Percentiles rank a stretch among this genome's conserved stretches.
These are phyloP conservation scores for Hypoxylon perforatum DNA, from an alignment of 495 filamentous ascomycete genomes.

Conservation along the genomic window DNA sequence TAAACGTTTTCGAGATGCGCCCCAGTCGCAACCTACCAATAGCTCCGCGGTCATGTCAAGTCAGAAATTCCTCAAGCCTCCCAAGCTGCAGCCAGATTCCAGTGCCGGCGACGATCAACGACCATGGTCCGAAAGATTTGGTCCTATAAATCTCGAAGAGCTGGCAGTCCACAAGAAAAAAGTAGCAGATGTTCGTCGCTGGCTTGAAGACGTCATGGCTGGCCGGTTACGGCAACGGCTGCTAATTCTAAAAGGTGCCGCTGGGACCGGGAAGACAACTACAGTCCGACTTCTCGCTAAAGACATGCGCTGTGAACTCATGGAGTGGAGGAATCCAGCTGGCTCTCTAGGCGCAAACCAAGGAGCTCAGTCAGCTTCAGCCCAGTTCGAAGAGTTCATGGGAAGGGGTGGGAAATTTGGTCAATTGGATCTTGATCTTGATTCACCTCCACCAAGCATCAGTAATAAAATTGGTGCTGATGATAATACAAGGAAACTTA, in stretches of 20 bases:
- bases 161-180: slow-evolving; percentile 94
- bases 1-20: slow-evolving; percentile 53
- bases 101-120: slow-evolving; percentile 54
- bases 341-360: slow-evolving; percentile 66
- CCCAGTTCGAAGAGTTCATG: slow-evolving; percentile 92
- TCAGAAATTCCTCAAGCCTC: slow-evolving; percentile 54
- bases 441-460: slow-evolving; percentile 39
- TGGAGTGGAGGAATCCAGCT: slow-evolving; percentile 91
- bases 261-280: slow-evolving; percentile 92
- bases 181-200: slow-evolving; percentile 82
- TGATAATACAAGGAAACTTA: slow-evolving; percentile 59
- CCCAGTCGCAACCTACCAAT: slow-evolving; percentile 31
- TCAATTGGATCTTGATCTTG: slow-evolving; percentile 71
- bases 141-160: slow-evolving; percentile 77
- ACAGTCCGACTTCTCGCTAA: slow-evolving; percentile 80
- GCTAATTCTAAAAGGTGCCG: slow-evolving; percentile 88
- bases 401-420: slow-evolving; percentile 80
- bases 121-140: slow-evolving; percentile 91
- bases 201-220: slow-evolving; percentile 78
- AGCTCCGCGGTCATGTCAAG: slow-evolving; percentile 28
- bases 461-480: slow-evolving; percentile 10
- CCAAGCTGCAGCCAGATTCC: slow-evolving; percentile 26
- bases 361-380: slow-evolving; percentile 71
- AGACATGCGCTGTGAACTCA: slow-evolving; percentile 74
- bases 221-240: slow-evolving; percentile 74